Evolutionary conservation across 192 early-diverging fungal genomes (phyloP).

Genomic region (Coemansia guatemalensis): DNA sequence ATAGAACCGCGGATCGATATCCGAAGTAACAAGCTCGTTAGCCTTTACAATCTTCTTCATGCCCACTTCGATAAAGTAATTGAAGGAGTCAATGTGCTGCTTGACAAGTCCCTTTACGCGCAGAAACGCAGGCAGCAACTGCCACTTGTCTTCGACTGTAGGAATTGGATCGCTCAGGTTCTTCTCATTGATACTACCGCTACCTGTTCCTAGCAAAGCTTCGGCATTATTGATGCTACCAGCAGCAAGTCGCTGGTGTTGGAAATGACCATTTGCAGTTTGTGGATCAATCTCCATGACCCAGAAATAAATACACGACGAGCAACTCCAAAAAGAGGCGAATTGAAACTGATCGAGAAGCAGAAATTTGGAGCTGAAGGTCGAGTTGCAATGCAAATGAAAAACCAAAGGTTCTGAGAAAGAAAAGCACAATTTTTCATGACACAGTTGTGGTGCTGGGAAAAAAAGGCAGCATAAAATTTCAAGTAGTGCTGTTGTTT

Average conservation of each 20-base stretch:
- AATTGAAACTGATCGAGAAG: too few species aligned
- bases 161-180: conserved; percentile 44
- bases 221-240: conserved; percentile 20
- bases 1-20: conserved; percentile 92
- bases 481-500: too few species aligned
- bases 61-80: conserved; percentile 96
- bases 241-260: conserved; percentile 23
- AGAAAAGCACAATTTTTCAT: too few species aligned
- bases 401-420: too few species aligned
- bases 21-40: conserved; percentile 85
- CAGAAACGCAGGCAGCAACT: conserved; percentile 93
- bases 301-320: too few species aligned
- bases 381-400: too few species aligned
- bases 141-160: conserved; percentile 88
- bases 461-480: too few species aligned
- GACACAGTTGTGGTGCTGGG: too few species aligned
- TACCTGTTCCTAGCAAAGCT: conserved; percentile 17
- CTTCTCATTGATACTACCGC: conserved; percentile 1
- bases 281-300: conserved; percentile 20
- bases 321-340: too few species aligned
- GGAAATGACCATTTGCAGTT: conserved; percentile 4
- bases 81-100: conserved; percentile 99
- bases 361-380: too few species aligned
- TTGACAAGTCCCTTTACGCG: conserved; percentile 97
- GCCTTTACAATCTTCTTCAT: conserved; percentile 92